Evolutionary conservation across 2,329 filamentous ascomycete genomes (phyloP).

Genomic region (Kalaharituber pfeilii): DNA sequence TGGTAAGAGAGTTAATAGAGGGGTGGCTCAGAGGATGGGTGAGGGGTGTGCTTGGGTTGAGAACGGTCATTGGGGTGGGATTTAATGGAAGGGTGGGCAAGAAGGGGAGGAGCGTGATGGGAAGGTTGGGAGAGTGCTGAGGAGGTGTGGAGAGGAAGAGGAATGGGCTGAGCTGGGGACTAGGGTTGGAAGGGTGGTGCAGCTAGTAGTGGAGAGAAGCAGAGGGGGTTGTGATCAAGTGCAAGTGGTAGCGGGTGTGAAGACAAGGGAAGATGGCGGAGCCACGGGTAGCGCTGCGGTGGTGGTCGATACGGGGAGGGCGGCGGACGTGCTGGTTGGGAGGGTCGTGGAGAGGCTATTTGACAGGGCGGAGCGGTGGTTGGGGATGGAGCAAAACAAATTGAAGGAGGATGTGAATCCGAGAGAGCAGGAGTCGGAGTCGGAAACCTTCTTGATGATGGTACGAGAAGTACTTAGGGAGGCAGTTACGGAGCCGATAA

Average conservation of each 20-base stretch:
- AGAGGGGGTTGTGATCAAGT: too few relatives aligned
- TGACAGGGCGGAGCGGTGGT: not conserved
- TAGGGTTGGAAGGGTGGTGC: not conserved
- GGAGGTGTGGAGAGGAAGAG: not conserved
- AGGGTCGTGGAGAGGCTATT: not conserved
- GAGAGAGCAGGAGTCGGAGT: not conserved
- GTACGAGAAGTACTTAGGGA: not conserved
- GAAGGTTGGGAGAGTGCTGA: not conserved
- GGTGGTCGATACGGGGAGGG: not conserved
- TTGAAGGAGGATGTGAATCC: not conserved
- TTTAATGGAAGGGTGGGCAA: not conserved
- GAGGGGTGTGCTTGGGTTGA: not conserved
- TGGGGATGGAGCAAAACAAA: not conserved
- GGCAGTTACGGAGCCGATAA: not conserved
- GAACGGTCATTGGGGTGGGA: too few relatives aligned
- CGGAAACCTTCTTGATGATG: not conserved
- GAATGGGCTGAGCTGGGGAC: not conserved
- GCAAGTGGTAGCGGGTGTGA: too few relatives aligned
- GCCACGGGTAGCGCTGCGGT: not conserved
- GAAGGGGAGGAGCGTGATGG: not conserved
- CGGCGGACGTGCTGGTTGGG: not conserved
- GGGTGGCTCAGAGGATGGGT: not conserved
- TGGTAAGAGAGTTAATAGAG: not conserved
- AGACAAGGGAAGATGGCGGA: too few relatives aligned
- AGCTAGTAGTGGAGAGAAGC: not conserved